Percentiles rank a stretch among this genome's conserved stretches.
phyloP scores from a whole-genome alignment of 2,329 filamentous ascomycete species.

The Aspergillus amoenus region DNA sequence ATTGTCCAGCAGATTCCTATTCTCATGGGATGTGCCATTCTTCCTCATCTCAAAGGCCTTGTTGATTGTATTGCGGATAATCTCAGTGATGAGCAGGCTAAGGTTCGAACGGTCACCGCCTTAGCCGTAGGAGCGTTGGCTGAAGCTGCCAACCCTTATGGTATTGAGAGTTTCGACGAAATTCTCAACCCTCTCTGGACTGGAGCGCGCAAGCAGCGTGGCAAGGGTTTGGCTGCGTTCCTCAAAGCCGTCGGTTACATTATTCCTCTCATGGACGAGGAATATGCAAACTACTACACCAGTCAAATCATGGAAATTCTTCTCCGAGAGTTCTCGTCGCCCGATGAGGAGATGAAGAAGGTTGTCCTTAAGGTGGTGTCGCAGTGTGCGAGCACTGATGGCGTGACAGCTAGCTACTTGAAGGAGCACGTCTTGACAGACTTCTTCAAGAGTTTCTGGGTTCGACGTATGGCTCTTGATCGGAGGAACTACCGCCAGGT shows the following conservation, averaged over 20 bases:
- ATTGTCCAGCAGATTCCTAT: slow-evolving; percentile 99
- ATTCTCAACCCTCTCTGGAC: slow-evolving; percentile 98
- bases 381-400: slow-evolving; percentile 90
- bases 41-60: slow-evolving; percentile 91
- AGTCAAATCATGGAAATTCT: slow-evolving; percentile 99
- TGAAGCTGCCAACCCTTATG: slow-evolving; percentile 95
- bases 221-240: slow-evolving; percentile 93
- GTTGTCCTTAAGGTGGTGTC: slow-evolving; percentile 97
- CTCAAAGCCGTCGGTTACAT: slow-evolving; percentile 97
- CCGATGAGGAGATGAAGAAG: slow-evolving; percentile 99
- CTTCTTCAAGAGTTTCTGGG: slow-evolving; percentile 99
- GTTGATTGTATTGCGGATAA: slow-evolving; percentile 97
- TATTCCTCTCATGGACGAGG: slow-evolving; percentile 98
- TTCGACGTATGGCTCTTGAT: slow-evolving; percentile 92
- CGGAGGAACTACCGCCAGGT: slow-evolving; percentile 98
- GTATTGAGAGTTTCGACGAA: slow-evolving; percentile 98
- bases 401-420: slow-evolving; percentile 89
- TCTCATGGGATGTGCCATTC: slow-evolving; percentile 93
- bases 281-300: slow-evolving; percentile 99
- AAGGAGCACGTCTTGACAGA: slow-evolving; percentile 94
- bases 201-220: slow-evolving; percentile 90
- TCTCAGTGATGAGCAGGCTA: slow-evolving; percentile 95
- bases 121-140: slow-evolving; percentile 92
- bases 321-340: slow-evolving; percentile 90
- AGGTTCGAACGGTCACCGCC: slow-evolving; percentile 93